phyloP scores from a whole-genome alignment of 345 rosid species.

The Jatropha curcas region DNA sequence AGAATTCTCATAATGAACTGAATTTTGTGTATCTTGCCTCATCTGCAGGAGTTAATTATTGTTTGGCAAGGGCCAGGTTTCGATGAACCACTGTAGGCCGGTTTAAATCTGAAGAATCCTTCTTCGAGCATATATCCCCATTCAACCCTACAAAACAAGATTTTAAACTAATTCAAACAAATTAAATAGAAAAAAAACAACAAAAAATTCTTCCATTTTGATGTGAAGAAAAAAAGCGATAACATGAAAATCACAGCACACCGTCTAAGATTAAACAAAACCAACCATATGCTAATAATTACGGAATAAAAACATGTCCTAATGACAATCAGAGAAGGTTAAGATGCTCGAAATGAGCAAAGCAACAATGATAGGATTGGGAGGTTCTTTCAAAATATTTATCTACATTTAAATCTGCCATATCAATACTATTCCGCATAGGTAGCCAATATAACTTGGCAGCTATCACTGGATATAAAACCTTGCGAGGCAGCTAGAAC shows the following conservation, averaged over 20 bases:
- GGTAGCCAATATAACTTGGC: too few relatives aligned
- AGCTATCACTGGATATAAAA: background rate
- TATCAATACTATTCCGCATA: too few relatives aligned
- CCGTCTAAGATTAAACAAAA: background rate
- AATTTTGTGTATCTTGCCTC: slow-evolving; percentile 53
- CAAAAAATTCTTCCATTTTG: background rate
- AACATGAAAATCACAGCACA: background rate
- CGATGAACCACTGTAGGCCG: slow-evolving; percentile 95
- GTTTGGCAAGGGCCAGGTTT: slow-evolving; percentile 97
- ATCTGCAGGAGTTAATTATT: slow-evolving; percentile 80
- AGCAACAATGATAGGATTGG: background rate
- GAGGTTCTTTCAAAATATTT: background rate
- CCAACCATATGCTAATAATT: background rate
- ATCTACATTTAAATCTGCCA: background rate
- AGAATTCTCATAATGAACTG: slow-evolving; percentile 14
- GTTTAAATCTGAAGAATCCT: slow-evolving; percentile 67
- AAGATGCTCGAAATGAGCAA: background rate
- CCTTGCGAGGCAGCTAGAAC: too few relatives aligned
- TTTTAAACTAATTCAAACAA: background rate
- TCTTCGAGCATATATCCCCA: slow-evolving; percentile 76
- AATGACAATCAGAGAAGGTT: background rate
- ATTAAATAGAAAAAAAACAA: background rate
- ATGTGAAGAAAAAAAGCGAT: background rate
- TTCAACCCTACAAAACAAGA: slow-evolving; percentile 48
- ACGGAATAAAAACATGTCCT: background rate